phyloP scores from a whole-genome alignment of 2,329 filamentous ascomycete species.

The Monosporascus sp. region DNA sequence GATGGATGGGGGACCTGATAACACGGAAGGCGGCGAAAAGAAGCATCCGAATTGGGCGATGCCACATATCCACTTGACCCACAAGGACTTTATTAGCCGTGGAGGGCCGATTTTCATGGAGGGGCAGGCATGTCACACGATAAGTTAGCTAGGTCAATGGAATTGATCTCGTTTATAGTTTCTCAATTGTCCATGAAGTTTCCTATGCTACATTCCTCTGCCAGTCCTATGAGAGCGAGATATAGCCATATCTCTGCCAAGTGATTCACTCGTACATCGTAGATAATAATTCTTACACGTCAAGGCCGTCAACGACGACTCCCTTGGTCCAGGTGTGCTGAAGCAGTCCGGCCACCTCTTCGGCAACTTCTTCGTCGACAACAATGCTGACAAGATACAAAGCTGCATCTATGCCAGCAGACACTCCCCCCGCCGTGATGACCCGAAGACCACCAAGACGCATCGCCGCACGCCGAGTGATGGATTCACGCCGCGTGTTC shows the following conservation, averaged over 20 bases:
- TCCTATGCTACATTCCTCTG: conserved; percentile 8
- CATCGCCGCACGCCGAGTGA: conserved; percentile 71
- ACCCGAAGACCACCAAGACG: conserved; percentile 65
- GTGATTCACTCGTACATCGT: conserved; percentile 5
- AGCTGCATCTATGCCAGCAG: conserved; percentile 75
- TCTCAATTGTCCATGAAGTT: conserved; percentile 7
- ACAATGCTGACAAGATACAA: conserved; percentile 81
- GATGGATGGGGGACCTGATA: too few relatives aligned
- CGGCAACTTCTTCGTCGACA: conserved; percentile 70
- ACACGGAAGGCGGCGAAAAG: too few relatives aligned
- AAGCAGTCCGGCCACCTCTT: conserved; percentile 68
- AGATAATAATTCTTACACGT: conserved; percentile 53
- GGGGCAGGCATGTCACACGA: too few relatives aligned
- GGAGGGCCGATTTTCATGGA: neutral
- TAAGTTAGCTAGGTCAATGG: too few relatives aligned
- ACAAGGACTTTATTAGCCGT: neutral
- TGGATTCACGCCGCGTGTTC: conserved; percentile 71
- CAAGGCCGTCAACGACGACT: conserved; percentile 75
- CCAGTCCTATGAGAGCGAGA: conserved; percentile 9
- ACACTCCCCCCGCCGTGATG: conserved; percentile 74
- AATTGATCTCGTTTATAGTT: neutral
- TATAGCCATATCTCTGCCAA: conserved; percentile 8
- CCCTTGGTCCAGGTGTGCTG: conserved; percentile 86
- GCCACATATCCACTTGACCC: too few relatives aligned
- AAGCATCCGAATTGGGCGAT: too few relatives aligned